A percentile compares a stretch with the other conserved stretches of the same genome.
phyloP scores from a whole-genome alignment of 192 early-diverging fungal genomes.

The Backusella morwellensis region DNA sequence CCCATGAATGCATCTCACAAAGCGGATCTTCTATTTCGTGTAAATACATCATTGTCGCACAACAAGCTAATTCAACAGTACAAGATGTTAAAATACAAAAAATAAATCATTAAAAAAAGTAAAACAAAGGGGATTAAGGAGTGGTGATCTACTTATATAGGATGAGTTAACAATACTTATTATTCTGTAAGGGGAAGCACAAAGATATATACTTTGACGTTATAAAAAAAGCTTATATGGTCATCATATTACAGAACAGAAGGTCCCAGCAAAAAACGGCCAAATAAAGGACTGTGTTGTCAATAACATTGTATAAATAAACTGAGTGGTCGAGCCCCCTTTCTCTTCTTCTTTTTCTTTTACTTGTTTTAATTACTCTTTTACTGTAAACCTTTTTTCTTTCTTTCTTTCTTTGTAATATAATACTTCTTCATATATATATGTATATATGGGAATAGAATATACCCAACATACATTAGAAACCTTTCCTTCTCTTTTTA shows the following conservation, averaged over 20 bases:
- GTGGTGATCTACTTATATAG: background rate
- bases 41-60: slow-evolving; percentile 1
- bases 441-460: background rate
- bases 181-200: background rate
- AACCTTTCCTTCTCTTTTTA: background rate
- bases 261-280: background rate
- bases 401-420: background rate
- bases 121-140: background rate
- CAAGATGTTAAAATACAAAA: background rate
- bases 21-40: background rate
- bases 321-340: background rate
- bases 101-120: background rate
- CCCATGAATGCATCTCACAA: slow-evolving; percentile 4
- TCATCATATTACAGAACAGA: background rate
- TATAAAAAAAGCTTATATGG: background rate
- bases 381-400: background rate
- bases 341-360: background rate
- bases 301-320: slow-evolving; percentile 3
- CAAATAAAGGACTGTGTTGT: slow-evolving; percentile 2
- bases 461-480: background rate
- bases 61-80: background rate
- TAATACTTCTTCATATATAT: background rate
- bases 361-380: background rate
- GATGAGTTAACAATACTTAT: background rate
- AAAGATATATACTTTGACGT: no score